These are phyloP conservation scores for Pseudogymnoascus sp. DNA, from an alignment of 2,329 filamentous ascomycete species.

Conservation along the genomic window DNA sequence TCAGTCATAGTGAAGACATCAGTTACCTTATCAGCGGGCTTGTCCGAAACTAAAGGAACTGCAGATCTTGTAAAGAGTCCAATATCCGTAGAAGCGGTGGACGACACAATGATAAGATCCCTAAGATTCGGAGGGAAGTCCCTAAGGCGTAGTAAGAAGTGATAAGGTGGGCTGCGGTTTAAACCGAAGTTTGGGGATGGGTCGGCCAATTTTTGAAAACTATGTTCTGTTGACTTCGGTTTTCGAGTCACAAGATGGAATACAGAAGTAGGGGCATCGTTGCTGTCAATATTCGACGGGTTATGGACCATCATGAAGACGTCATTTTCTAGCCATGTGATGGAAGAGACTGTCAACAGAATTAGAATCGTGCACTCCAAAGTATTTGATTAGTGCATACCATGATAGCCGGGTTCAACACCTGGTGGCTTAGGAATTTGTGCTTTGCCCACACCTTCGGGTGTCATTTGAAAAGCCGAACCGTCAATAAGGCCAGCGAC, in stretches of 20 bases:
- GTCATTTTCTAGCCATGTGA: conserved; percentile 84
- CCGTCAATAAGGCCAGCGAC: conserved; percentile 80
- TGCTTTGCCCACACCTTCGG: conserved; percentile 68
- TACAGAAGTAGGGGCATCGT: conserved; percentile 51
- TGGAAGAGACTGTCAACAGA: conserved; percentile 57
- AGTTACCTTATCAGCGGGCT: conserved; percentile 50
- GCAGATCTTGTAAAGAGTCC: conserved; percentile 71
- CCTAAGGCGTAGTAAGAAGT: conserved; percentile 69
- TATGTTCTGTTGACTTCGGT: conserved; percentile 48
- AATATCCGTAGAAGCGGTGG: conserved; percentile 72
- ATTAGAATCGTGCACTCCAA: neutral
- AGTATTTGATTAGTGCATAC: conserved; percentile 39
- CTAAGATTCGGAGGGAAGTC: conserved; percentile 74
- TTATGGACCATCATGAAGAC: conserved; percentile 77
- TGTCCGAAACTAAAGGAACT: conserved; percentile 54
- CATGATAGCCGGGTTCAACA: conserved; percentile 56
- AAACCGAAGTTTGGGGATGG: conserved; percentile 66
- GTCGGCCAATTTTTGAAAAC: conserved; percentile 67
- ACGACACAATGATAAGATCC: conserved; percentile 75
- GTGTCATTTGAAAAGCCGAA: conserved; percentile 73
- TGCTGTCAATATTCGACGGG: conserved; percentile 49
- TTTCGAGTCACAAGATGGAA: conserved; percentile 74
- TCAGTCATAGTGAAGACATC: conserved; percentile 68
- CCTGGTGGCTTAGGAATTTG: conserved; percentile 70
- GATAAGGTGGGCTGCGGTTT: conserved; percentile 61